Evolutionary conservation across 805 yeast genomes (phyloP), one percentile per base, ranked within the genome.

Genomic region (Lipomyces mesembrius): DNA sequence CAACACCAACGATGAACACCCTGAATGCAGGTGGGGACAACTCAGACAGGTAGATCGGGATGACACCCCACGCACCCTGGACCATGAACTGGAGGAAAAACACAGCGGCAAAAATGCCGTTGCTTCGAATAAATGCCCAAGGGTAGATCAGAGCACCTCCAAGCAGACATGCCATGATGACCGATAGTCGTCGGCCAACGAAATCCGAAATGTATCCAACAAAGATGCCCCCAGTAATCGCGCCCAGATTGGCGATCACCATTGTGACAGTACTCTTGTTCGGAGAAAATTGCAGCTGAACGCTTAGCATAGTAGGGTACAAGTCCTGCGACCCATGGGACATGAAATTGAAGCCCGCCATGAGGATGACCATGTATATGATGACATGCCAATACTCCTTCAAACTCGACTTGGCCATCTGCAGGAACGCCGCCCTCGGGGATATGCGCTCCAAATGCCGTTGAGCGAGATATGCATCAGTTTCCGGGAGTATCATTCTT

Each of bases 241-340:
- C 92, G 57, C 92, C 92, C 20, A 88, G 68, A 71, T 88, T 89
- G 6, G 88, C 86, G 14, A 88, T 86, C 27, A 83, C 82, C 79
- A 85, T 85, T 58, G 88, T 85, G 22, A 86, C 88, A 0, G 92
- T 88, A 43, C 82, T 77, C 22, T 81, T 78, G 74, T 88, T 78
- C 2, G 75, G 70, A 32, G 82, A 74, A 68, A 82, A 82, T 8
- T 75, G 79, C 37, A 85, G 79, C 75, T 88, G 91, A 25, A 80
- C 80, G 29, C 80, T 79, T 59, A 89, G 78, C 78, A 86, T 79
- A 0, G 91, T 87, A 46, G 92, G 91, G 76, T 83, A 87, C 74
- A 89, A 78, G 75, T 89, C 94, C 77, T 89, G 92, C 3, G 91
- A 85, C 0, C 91, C 91, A 72, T 89, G 94, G 8, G 90, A 84